These are phyloP conservation scores for Trichosporon sp. DNA, from an alignment of 1,284 basidiomycete species.

Conservation along the genomic window DNA sequence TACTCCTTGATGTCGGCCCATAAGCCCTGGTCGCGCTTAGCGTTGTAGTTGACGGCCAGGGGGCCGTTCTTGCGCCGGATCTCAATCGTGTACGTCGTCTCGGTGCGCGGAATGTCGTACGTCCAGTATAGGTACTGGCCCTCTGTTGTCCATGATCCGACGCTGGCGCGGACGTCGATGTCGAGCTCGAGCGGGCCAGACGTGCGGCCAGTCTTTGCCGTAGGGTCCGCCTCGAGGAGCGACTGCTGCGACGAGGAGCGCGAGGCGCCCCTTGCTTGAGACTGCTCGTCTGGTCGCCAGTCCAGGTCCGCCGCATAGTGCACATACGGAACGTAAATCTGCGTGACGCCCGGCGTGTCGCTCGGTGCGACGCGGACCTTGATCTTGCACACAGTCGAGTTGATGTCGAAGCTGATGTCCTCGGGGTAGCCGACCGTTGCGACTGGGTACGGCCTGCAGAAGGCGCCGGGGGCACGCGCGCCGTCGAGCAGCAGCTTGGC, in stretches of 20 bases:
- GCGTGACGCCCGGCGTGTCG: conserved; percentile 55
- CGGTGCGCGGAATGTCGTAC: conserved; percentile 61
- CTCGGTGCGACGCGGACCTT: conserved; percentile 58
- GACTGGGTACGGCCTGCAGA: conserved; percentile 72
- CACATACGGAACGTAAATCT: conserved; percentile 82
- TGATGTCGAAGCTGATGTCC: conserved; percentile 70
- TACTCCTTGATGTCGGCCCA: conserved; percentile 9
- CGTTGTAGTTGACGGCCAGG: conserved; percentile 1
- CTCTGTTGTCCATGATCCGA: conserved; percentile 62
- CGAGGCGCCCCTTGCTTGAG: not conserved
- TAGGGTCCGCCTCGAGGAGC: conserved; percentile 12
- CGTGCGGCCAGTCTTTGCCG: not conserved
- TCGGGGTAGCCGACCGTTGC: conserved; percentile 64
- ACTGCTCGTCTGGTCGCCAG: conserved; percentile 1
- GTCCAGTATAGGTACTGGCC: conserved; percentile 76
- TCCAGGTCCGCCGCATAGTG: conserved; percentile 64
- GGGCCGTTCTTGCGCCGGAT: conserved; percentile 61
- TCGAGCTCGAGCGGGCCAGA: conserved; percentile 28
- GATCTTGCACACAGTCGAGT: conserved; percentile 63
- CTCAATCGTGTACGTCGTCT: conserved; percentile 60
- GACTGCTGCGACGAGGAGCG: conserved; percentile 9
- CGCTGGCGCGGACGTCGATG: conserved; percentile 55
- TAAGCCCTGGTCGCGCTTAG: not conserved
- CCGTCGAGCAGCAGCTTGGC: conserved; percentile 72
- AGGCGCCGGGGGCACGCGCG: conserved; percentile 71